Conservation (phyloP, 1,139 yeast genomes). For the Sugiyamaella sp. region DNA sequence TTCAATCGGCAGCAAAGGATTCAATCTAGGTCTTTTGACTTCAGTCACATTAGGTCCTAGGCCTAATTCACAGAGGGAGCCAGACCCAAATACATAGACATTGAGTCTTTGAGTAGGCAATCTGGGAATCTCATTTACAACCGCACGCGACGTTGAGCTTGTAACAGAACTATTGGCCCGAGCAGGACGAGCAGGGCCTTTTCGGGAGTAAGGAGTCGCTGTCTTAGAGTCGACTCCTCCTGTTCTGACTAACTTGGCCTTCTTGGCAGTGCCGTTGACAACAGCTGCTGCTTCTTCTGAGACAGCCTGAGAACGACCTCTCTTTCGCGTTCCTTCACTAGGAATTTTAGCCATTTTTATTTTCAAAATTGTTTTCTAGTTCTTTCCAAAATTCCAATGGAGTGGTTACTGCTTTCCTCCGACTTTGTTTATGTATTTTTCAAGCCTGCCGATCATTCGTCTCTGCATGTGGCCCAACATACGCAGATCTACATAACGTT, state of each 20-base stretch:
- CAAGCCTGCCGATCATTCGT: conserved; percentile 6
- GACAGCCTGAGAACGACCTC: conserved; percentile 3
- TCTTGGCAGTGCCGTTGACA: conserved; percentile 9
- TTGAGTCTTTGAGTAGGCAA: conserved; percentile 58
- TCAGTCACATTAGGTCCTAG: conserved; percentile 92
- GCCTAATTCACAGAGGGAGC: conserved; percentile 96
- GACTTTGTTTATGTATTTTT: conserved; percentile 14
- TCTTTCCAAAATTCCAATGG: not conserved
- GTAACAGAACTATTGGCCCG: conserved; percentile 48
- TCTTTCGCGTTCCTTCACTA: conserved; percentile 7
- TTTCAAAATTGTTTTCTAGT: not conserved
- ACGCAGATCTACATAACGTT: conserved; percentile 1
- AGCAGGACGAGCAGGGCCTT: conserved; percentile 24
- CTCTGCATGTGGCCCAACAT: not conserved
- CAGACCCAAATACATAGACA: conserved; percentile 93
- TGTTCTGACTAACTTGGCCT: conserved; percentile 12
- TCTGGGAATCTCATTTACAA: conserved; percentile 39
- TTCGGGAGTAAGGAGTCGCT: conserved; percentile 4
- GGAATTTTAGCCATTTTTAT: conserved; percentile 13
- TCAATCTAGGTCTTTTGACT: conserved; percentile 92
- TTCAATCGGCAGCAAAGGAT: conserved; percentile 68
- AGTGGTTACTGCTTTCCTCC: not conserved
- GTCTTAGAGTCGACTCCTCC: not conserved
- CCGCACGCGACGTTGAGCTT: conserved; percentile 50
- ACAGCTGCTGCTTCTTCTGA: not conserved